Evolutionary conservation across 192 early-diverging fungal genomes (phyloP), one percentile per base, ranked within the genome.

Genomic region (Linderina pennispora): DNA sequence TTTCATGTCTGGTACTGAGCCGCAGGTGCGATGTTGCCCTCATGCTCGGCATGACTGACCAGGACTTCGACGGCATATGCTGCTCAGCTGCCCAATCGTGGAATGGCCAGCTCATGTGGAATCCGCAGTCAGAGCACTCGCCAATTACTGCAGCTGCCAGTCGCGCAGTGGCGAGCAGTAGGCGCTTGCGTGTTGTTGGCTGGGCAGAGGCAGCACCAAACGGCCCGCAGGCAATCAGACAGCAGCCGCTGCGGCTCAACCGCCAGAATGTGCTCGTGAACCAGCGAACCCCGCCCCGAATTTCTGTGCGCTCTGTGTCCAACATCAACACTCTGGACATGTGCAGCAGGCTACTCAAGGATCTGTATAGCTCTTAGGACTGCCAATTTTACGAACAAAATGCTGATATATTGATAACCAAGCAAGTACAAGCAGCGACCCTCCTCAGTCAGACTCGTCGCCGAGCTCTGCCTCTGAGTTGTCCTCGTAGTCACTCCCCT

Each of bases 101-200:
- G 24, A 50, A 40, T 19, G 66, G 66, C 15, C 60, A 48, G 35
- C 39, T 62, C n/a, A 15, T 55, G 26, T 70, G 66, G 66, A 50
- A 36, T 6, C 42, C 36, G 40, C 38, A 47, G 23, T 24, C 24
- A n/a, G n/a, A n/a, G n/a, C n/a, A n/a, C n/a, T n/a, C n/a, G n/a
- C n/a, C n/a, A n/a, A n/a, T 7, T 11, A 18, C 16, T 19, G 9
- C 23, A 3, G 24, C 16, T 13, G 18, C 21, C 18, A 24, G 36
- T 1, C 6, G 26, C 28, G 8, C 42, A 34, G 9, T 28, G 36
- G 7, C 11, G 3, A 38, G 9, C 14, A 38, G 20, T 32, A 25
- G 6, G 28, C 5, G 5, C 6, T 31, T 31, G 28, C 28, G 23
- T 19, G 35, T 36, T 10, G 14, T 61, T 33, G 41, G 40, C 8